A percentile compares a stretch with the other conserved stretches of the same genome.
Evolutionary conservation across 2,329 filamentous ascomycete species (phyloP).

Genomic region (Emydomyces testavorans): DNA sequence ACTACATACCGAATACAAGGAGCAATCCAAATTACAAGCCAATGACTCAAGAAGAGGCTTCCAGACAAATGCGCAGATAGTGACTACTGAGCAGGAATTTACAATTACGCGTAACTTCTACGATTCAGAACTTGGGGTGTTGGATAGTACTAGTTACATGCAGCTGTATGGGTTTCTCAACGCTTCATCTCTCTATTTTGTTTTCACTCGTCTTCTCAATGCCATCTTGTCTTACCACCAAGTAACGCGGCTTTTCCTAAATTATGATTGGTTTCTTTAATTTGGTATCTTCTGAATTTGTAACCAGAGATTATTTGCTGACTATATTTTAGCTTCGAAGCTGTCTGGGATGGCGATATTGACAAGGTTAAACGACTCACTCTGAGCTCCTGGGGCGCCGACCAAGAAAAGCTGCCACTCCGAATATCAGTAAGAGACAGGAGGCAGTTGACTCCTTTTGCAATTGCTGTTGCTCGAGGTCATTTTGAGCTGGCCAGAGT

Average conservation of each 20-base stretch:
- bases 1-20: constrained; percentile 41
- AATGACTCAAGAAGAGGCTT: background rate
- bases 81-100: constrained; percentile 30
- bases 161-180: constrained; percentile 12
- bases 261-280: too few relatives aligned
- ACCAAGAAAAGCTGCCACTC: constrained; percentile 46
- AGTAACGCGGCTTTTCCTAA: too few relatives aligned
- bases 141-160: constrained; percentile 43
- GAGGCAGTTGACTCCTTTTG: constrained; percentile 49
- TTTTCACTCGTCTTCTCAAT: background rate
- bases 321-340: constrained; percentile 36
- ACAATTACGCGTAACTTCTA: constrained; percentile 41
- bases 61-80: background rate
- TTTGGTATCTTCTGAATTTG: too few relatives aligned
- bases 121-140: constrained; percentile 29
- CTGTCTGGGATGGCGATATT: constrained; percentile 55
- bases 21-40: background rate
- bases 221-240: too few relatives aligned
- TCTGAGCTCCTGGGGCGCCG: constrained; percentile 30
- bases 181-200: background rate
- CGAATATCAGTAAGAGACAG: constrained; percentile 50
- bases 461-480: constrained; percentile 54
- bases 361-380: constrained; percentile 42
- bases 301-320: background rate
- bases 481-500: constrained; percentile 52